Evolutionary conservation across 73 alveolate genomes (phyloP).

Genomic region (Breviolum minutum): DNA sequence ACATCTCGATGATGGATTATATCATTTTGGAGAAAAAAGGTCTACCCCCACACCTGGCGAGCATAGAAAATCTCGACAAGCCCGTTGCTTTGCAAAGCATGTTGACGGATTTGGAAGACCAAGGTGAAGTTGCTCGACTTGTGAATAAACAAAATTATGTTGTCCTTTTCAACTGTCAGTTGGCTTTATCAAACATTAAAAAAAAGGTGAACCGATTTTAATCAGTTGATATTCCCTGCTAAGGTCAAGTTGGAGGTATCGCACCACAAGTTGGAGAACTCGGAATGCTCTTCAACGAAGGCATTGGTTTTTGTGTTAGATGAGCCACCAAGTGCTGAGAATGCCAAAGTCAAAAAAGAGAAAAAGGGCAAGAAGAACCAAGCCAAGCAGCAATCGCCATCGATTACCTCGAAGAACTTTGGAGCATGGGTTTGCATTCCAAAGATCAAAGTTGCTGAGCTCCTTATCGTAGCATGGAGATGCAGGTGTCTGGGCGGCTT

Average conservation of each 20-base stretch:
- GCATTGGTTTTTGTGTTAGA: neutral
- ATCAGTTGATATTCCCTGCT: neutral
- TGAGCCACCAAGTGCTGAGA: neutral
- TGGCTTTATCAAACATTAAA: neutral
- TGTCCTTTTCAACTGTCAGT: too few relatives aligned
- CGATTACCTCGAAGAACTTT: neutral
- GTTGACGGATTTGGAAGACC: neutral
- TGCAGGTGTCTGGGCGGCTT: neutral
- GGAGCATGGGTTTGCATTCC: neutral
- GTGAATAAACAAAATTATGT: neutral
- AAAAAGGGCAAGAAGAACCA: neutral
- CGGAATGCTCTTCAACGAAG: too few relatives aligned
- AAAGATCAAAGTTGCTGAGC: neutral
- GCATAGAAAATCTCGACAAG: neutral
- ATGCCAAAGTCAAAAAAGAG: neutral
- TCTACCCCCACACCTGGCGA: neutral
- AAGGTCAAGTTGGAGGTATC: slow-evolving; percentile 7
- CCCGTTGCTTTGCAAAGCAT: neutral
- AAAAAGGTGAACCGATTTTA: neutral
- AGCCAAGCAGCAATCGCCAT: neutral
- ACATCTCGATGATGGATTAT: neutral
- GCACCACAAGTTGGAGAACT: neutral
- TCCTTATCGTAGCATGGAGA: neutral
- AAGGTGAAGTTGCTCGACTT: neutral
- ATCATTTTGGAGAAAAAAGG: neutral